These are phyloP conservation scores for Populus tremula DNA, from an alignment of 345 rosid species.

Conservation along the genomic window DNA sequence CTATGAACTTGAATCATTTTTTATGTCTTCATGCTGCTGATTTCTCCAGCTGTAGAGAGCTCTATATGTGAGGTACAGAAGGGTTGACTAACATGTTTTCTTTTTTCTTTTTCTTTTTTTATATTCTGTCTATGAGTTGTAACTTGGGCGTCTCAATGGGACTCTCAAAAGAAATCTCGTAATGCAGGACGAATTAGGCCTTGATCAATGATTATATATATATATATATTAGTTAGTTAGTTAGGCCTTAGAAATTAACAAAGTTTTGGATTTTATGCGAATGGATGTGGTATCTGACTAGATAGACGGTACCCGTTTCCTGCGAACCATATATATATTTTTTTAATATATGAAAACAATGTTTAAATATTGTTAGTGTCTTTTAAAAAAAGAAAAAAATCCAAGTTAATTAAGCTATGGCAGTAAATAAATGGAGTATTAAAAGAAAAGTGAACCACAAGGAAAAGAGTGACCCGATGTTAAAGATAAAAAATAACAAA, in stretches of 20 bases:
- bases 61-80: constrained; percentile 18
- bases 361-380: too few species aligned
- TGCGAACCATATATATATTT: too few species aligned
- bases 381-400: too few species aligned
- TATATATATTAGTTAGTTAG: too few species aligned
- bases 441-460: too few species aligned
- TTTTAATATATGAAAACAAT: too few species aligned
- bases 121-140: constrained; percentile 45
- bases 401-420: too few species aligned
- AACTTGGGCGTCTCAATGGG: constrained; percentile 19
- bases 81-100: constrained; percentile 26
- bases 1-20: constrained; percentile 24
- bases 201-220: background rate
- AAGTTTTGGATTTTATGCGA: background rate
- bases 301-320: too few species aligned
- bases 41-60: constrained; percentile 56
- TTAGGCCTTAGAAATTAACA: background rate
- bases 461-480: too few species aligned
- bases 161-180: background rate
- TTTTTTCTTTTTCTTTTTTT: background rate
- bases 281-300: too few species aligned
- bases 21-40: constrained; percentile 20
- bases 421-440: too few species aligned
- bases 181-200: background rate
- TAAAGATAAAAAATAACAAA: too few species aligned